These are phyloP conservation scores for Luffa aegyptiaca DNA, from an alignment of 306 rosid genomes.

Conservation along the genomic window DNA sequence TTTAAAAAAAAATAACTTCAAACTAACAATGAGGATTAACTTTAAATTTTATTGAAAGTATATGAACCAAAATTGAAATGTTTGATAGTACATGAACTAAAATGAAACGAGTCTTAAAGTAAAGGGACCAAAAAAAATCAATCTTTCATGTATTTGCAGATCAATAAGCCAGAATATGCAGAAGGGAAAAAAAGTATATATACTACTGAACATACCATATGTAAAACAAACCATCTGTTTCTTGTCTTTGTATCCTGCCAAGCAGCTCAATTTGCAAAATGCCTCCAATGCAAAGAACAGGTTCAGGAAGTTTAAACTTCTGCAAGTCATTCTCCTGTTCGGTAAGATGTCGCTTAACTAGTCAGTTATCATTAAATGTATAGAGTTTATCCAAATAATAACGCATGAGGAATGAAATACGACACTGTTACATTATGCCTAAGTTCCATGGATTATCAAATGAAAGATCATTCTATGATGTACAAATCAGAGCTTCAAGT, in stretches of 20 bases:
- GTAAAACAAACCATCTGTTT: constrained; percentile 66
- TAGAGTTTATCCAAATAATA: background rate
- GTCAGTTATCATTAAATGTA: background rate
- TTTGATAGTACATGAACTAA: too few relatives aligned
- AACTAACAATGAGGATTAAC: too few relatives aligned
- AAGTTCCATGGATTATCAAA: background rate
- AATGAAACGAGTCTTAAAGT: too few relatives aligned
- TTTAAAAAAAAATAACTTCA: too few relatives aligned
- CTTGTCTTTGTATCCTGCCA: constrained; percentile 87
- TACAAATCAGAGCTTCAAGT: background rate
- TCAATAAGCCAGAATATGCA: background rate
- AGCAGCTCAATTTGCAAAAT: constrained; percentile 80
- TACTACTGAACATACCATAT: constrained; percentile 47
- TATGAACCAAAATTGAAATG: too few relatives aligned
- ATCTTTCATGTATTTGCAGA: background rate
- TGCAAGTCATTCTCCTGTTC: constrained; percentile 56
- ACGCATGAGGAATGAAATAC: background rate
- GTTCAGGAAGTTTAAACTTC: constrained; percentile 78
- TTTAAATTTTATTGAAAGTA: too few relatives aligned
- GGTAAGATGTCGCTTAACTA: constrained; percentile 10
- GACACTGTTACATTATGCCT: background rate
- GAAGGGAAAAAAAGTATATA: background rate
- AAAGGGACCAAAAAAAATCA: background rate
- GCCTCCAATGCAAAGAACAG: constrained; percentile 88
- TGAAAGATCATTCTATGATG: background rate